These are phyloP conservation scores for Globisporangium echinulatum DNA, from an alignment of 352 stramenopile species.

Conservation along the genomic window DNA sequence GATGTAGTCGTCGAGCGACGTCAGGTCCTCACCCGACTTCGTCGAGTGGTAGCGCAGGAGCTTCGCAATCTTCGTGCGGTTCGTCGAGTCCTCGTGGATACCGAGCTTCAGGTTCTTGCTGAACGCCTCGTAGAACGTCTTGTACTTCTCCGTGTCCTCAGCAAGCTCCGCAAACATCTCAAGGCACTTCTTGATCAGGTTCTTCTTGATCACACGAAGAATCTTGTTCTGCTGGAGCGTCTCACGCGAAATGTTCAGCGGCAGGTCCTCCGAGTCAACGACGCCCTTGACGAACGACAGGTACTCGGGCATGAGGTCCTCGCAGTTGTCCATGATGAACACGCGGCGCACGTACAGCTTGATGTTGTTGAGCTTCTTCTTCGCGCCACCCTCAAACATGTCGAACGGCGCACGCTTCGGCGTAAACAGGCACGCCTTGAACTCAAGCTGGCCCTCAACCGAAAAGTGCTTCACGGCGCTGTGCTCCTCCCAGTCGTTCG, in stretches of 20 bases:
- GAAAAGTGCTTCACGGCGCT: constrained; percentile 98
- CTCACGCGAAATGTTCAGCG: constrained; percentile 99
- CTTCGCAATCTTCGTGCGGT: constrained; percentile 99
- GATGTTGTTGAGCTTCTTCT: constrained; percentile 99
- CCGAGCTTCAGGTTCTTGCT: constrained; percentile 99
- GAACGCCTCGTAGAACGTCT: constrained; percentile 99
- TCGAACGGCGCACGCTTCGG: constrained; percentile 99
- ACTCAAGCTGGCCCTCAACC: constrained; percentile 99
- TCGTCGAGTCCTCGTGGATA: constrained; percentile 99
- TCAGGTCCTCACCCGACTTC: constrained; percentile 97
- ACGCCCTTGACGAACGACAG: constrained; percentile 99
- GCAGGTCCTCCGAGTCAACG: constrained; percentile 99
- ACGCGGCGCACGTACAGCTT: constrained; percentile 99
- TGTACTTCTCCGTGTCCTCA: constrained; percentile 97
- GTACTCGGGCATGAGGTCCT: constrained; percentile 99
- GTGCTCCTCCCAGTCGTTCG: constrained; percentile 99
- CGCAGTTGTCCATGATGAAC: constrained; percentile 99
- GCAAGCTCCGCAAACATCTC: constrained; percentile 99
- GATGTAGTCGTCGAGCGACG: constrained; percentile 98
- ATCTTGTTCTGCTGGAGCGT: constrained; percentile 99
- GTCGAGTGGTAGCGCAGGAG: constrained; percentile 98
- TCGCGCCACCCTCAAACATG: constrained; percentile 98
- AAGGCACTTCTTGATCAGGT: constrained; percentile 98
- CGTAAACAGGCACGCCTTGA: constrained; percentile 97
- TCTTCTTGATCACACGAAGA: constrained; percentile 99